These are phyloP conservation scores for Leccinum boreale DNA, from an alignment of 768 basidiomycete genomes.

Conservation along the genomic window DNA sequence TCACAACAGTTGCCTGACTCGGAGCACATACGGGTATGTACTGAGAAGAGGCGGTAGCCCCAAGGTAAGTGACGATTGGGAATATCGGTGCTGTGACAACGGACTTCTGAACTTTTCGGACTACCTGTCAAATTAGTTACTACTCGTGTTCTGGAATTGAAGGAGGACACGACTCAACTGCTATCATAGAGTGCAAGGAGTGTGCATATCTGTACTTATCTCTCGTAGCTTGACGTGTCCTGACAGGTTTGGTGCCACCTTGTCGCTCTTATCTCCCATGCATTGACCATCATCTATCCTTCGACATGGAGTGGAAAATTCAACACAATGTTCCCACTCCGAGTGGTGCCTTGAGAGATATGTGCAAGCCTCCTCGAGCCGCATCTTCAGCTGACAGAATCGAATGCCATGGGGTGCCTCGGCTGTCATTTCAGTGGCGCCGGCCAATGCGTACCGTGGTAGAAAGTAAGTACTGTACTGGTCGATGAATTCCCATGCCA, in stretches of 20 bases:
- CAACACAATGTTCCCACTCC: not conserved
- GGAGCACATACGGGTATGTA: not conserved
- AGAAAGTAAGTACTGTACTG: not conserved
- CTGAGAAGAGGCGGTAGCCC: not conserved
- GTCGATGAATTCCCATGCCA: not conserved
- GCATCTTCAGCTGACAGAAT: not conserved
- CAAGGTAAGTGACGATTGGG: not conserved
- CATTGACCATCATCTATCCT: not conserved
- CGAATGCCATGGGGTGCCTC: not conserved
- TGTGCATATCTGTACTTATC: not conserved
- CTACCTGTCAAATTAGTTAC: no score
- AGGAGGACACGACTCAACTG: not conserved
- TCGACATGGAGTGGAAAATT: not conserved
- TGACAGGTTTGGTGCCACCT: not conserved
- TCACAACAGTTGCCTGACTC: not conserved
- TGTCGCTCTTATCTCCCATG: conserved; percentile 4
- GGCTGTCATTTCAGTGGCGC: not conserved
- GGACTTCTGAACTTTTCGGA: not conserved
- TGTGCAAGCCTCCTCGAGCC: not conserved
- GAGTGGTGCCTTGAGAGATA: not conserved
- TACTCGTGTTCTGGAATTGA: not conserved
- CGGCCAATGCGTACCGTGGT: not conserved
- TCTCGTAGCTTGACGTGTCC: not conserved
- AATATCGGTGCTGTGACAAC: not conserved
- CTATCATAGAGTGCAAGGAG: not conserved